phyloP scores from a whole-genome alignment of 345 rosid genomes.

The Ceriops tagal region DNA sequence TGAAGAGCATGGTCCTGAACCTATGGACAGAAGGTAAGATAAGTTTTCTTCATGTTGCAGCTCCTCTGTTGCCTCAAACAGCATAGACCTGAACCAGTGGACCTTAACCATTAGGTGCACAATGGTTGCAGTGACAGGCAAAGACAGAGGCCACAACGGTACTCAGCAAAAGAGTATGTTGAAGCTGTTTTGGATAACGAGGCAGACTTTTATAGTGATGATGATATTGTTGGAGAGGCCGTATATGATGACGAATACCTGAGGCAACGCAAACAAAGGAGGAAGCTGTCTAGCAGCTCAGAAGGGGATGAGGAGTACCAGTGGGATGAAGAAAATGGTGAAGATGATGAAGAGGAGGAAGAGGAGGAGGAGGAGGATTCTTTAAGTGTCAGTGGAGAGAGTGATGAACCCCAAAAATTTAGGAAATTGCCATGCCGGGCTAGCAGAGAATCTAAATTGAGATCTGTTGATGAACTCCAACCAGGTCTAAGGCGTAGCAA shows the following conservation, averaged over 20 bases:
- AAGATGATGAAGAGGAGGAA: conserved; percentile 76
- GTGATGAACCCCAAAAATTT: conserved; percentile 64
- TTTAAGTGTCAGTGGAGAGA: conserved; percentile 68
- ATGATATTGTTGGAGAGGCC: conserved; percentile 99
- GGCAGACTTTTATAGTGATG: conserved; percentile 80
- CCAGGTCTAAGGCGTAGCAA: conserved; percentile 93
- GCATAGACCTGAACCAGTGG: not conserved
- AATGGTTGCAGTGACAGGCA: conserved; percentile 55
- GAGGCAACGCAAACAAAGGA: conserved; percentile 73
- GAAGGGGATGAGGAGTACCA: conserved; percentile 95
- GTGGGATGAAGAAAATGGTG: conserved; percentile 90
- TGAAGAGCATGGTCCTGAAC: conserved; percentile 48
- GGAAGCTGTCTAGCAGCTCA: conserved; percentile 75
- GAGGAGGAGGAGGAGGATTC: conserved; percentile 86
- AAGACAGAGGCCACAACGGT: conserved; percentile 82
- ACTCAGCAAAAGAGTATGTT: conserved; percentile 70
- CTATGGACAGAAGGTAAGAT: conserved; percentile 69
- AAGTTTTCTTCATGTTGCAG: conserved; percentile 4
- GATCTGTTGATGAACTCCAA: conserved; percentile 67
- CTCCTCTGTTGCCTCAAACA: not conserved
- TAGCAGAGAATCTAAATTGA: conserved; percentile 64
- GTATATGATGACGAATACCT: conserved; percentile 98
- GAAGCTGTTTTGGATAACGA: conserved; percentile 89
- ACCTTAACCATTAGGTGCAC: conserved; percentile 9
- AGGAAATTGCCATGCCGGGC: conserved; percentile 72